Conservation (phyloP, 2,329 filamentous ascomycete genomes). For the Penicillium sp. region DNA sequence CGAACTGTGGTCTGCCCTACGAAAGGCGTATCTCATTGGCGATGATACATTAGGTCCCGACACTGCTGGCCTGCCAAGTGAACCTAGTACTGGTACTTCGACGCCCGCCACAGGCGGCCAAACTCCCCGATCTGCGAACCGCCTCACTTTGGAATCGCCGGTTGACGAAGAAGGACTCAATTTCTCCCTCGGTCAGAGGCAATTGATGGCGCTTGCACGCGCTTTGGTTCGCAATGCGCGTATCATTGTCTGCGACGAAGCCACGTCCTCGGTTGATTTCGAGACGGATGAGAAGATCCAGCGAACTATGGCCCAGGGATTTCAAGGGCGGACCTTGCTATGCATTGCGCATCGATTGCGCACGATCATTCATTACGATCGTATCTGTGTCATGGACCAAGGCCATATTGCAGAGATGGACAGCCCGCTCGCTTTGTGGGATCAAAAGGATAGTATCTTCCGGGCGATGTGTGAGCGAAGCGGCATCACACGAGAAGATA, state of each 20-base stretch:
- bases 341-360: slow-evolving; percentile 89
- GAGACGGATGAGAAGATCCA: slow-evolving; percentile 97
- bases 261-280: slow-evolving; percentile 87
- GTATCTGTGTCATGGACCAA: slow-evolving; percentile 93
- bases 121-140: slow-evolving; percentile 11
- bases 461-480: slow-evolving; percentile 82
- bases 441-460: slow-evolving; percentile 67
- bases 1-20: slow-evolving; percentile 44
- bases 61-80: slow-evolving; percentile 35
- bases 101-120: slow-evolving; percentile 32
- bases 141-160: slow-evolving; percentile 59
- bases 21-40: slow-evolving; percentile 44
- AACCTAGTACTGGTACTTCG: slow-evolving; percentile 28
- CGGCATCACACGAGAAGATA: slow-evolving; percentile 56
- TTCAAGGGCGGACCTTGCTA: slow-evolving; percentile 78
- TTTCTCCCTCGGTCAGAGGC: slow-evolving; percentile 89
- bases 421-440: slow-evolving; percentile 67
- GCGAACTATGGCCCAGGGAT: slow-evolving; percentile 74
- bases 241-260: slow-evolving; percentile 96
- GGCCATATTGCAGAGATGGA: slow-evolving; percentile 84
- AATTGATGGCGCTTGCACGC: slow-evolving; percentile 88
- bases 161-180: slow-evolving; percentile 96
- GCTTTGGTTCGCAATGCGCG: slow-evolving; percentile 80
- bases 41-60: slow-evolving; percentile 42
- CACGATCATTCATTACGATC: slow-evolving; percentile 89